Evolutionary conservation across 495 filamentous ascomycete genomes (phyloP).

Genomic region (Geoglossum glabrum): DNA sequence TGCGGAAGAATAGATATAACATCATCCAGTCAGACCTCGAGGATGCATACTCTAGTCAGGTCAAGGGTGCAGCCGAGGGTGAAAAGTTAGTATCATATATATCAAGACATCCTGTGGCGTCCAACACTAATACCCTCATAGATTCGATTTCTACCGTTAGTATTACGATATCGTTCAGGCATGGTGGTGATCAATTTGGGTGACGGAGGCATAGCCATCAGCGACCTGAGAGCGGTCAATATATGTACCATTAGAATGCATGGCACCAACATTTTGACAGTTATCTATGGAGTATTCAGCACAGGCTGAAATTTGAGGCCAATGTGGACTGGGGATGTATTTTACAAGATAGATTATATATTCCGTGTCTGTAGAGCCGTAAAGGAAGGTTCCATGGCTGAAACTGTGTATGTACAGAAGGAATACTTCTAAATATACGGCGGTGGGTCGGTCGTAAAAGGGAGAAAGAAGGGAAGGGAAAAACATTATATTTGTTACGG

Average conservation of each 20-base stretch:
- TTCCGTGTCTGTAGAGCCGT: no score
- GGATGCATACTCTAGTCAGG: constrained; percentile 86
- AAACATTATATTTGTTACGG: no score
- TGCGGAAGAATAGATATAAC: constrained; percentile 96
- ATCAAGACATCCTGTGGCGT: neutral
- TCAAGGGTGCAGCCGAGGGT: constrained; percentile 68
- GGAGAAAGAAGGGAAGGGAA: no score
- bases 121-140: constrained; percentile 9
- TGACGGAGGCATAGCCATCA: neutral
- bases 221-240: neutral
- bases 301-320: no score
- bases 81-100: constrained; percentile 25
- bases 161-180: neutral
- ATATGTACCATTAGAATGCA: neutral
- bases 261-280: neutral
- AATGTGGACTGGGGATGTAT: no score
- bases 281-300: no score
- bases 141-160: constrained; percentile 32
- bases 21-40: constrained; percentile 94
- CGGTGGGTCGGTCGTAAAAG: no score
- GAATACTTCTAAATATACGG: no score
- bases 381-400: no score
- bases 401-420: no score
- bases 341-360: no score
- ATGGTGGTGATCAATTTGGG: neutral